Evolutionary conservation across 2,329 filamentous ascomycete species (phyloP).

Genomic region (Ampelomyces quisqualis): DNA sequence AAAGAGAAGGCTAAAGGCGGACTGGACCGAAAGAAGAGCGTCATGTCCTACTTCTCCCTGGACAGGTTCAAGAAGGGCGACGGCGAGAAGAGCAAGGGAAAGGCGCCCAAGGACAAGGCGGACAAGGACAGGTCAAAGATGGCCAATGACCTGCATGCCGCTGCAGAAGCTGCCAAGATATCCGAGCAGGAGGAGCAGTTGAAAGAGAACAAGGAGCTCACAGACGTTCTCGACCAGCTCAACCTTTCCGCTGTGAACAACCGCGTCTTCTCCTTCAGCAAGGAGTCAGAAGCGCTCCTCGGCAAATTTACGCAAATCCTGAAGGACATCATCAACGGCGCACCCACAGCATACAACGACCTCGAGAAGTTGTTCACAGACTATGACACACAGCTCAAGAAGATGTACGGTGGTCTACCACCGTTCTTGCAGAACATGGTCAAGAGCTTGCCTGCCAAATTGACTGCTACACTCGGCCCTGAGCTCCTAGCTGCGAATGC

Average conservation of each 20-base stretch:
- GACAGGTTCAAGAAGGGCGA: slow-evolving; percentile 33
- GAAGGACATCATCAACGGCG: slow-evolving; percentile 88
- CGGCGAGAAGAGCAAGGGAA: slow-evolving; percentile 34
- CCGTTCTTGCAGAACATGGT: slow-evolving; percentile 82
- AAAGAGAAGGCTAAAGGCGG: slow-evolving; percentile 34
- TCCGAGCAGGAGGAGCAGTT: slow-evolving; percentile 44
- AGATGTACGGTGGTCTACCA: slow-evolving; percentile 68
- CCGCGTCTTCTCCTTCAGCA: slow-evolving; percentile 78
- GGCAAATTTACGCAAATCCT: slow-evolving; percentile 85
- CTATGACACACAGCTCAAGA: slow-evolving; percentile 63
- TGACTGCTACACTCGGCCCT: slow-evolving; percentile 73
- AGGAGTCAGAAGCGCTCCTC: slow-evolving; percentile 78
- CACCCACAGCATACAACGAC: slow-evolving; percentile 89
- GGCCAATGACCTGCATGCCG: slow-evolving; percentile 37
- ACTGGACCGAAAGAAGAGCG: slow-evolving; percentile 43
- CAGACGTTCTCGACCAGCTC: slow-evolving; percentile 76
- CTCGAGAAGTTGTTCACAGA: slow-evolving; percentile 69
- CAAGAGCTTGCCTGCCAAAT: slow-evolving; percentile 76
- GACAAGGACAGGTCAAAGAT: slow-evolving; percentile 40
- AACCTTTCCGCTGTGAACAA: slow-evolving; percentile 84
- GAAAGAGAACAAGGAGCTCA: slow-evolving; percentile 71
- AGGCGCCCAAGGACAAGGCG: slow-evolving; percentile 21
- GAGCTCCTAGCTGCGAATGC: slow-evolving; percentile 79
- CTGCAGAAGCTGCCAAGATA: slow-evolving; percentile 36
- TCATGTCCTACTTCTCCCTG: slow-evolving; percentile 38